Conservation (phyloP, 2,329 filamentous ascomycete species). For the Lojkania enalia region DNA sequence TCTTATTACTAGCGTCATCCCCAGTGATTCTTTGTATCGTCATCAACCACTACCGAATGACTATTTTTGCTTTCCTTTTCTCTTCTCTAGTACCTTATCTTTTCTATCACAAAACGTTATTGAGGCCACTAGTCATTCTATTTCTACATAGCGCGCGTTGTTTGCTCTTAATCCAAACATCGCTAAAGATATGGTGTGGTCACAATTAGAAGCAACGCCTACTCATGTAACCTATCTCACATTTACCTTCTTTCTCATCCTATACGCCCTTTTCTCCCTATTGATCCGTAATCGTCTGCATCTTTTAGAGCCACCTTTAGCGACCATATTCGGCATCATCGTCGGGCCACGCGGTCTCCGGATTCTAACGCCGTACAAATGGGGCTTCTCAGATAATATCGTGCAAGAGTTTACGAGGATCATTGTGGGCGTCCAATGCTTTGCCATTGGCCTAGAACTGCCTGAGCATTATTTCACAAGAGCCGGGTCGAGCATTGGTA, state of each 20-base stretch:
- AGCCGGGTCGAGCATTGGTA: constrained; percentile 56
- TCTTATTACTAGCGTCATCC: too few species aligned
- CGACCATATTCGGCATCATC: constrained; percentile 51
- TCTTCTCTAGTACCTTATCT: too few species aligned
- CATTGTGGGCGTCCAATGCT: constrained; percentile 51
- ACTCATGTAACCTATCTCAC: constrained; percentile 52
- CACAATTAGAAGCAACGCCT: constrained; percentile 51
- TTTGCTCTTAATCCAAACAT: too few species aligned
- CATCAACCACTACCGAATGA: too few species aligned
- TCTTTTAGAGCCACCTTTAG: constrained; percentile 54
- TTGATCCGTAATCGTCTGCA: constrained; percentile 54
- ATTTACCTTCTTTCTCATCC: constrained; percentile 50
- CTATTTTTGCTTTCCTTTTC: too few species aligned
- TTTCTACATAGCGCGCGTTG: too few species aligned
- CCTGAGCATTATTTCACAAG: constrained; percentile 53
- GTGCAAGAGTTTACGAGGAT: constrained; percentile 49
- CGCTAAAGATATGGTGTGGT: constrained; percentile 50
- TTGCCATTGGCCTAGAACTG: constrained; percentile 43
- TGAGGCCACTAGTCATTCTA: too few species aligned
- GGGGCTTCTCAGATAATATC: constrained; percentile 49
- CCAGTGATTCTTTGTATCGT: constrained; percentile 5
- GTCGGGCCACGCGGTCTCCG: constrained; percentile 48
- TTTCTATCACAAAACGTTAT: too few species aligned
- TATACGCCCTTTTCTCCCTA: constrained; percentile 51
- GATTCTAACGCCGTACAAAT: constrained; percentile 46